Base-by-base conservation (phyloP, 164 flowering plant genomes). In the Kingdonia uniflora region DNA sequence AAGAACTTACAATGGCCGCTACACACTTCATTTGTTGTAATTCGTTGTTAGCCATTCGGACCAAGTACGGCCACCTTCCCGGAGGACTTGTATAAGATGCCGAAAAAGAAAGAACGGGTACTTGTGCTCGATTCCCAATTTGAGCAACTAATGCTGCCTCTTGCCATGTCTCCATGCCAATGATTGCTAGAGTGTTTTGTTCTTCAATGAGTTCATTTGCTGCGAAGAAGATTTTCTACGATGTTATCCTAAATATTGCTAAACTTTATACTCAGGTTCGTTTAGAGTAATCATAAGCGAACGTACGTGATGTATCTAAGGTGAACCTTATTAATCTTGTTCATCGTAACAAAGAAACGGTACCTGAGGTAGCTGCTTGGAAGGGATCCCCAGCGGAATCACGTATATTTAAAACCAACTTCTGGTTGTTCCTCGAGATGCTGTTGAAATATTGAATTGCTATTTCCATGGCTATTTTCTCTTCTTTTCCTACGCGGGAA, bases 21-120 rank as follows among this genome's bases (percentile, higher is more conserved):
- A 74, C 60, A 47, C 76, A 69, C 35, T 26, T 54, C 24, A 69
- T 68, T 48, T 79, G 64, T 19, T 49, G 50, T 2, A 66, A 55
- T 17, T 19, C 51, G 33, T 70, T 55, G 37, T 14, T 45, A 1
- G 65, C 60, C 74, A 77, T 64, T 22, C 38, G 59, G 14, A 70
- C 55, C 64, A 80, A 59, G 52, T 60, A 75, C 43, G 78, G 77
- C 84, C 77, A 77, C 19, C 71, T 48, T 15, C 19, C 10, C 7
- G 68, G 65, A 0, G 73, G 71, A n/a, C 60, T 45, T 20, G 64
- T 54, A 19, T 68, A 41, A 0, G 74, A 45, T 24, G 71, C 65
- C 1, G 75, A 48, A 6, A 81, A 69, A 2, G 84, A 77, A 20
- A 81, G 40, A 5, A 75, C 54, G 0, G 82, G 79, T 8, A 79